Conservation (phyloP, 768 basidiomycete genomes). For the Boletus rubescentipes region DNA sequence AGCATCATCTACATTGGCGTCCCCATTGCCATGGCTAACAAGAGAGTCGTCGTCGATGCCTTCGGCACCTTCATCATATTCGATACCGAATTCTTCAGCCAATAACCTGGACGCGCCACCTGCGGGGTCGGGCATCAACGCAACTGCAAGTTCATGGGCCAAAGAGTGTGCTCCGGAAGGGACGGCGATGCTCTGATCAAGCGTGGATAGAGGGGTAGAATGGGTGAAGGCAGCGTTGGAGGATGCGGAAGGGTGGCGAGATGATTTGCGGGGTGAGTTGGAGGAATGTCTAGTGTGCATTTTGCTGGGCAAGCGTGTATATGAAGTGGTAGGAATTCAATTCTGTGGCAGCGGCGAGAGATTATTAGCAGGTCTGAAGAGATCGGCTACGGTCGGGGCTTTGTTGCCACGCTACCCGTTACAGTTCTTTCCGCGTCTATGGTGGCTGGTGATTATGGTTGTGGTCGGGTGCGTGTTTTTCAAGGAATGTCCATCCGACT, state of each 20-base stretch:
- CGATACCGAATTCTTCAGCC: slow-evolving; percentile 87
- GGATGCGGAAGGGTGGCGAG: slow-evolving; percentile 29
- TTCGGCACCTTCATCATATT: slow-evolving; percentile 85
- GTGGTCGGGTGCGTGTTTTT: slow-evolving; percentile 12
- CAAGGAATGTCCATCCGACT: slow-evolving; percentile 30
- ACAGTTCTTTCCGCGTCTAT: slow-evolving; percentile 4
- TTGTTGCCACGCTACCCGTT: slow-evolving; percentile 6
- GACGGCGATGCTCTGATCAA: slow-evolving; percentile 31
- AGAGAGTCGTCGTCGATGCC: slow-evolving; percentile 53
- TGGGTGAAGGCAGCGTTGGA: slow-evolving; percentile 20
- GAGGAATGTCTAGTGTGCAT: slow-evolving; percentile 31
- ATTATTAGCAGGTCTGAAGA: slow-evolving; percentile 9
- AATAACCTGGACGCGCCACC: slow-evolving; percentile 67
- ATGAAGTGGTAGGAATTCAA: slow-evolving; percentile 9
- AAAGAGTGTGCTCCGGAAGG: slow-evolving; percentile 55
- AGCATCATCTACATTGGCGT: slow-evolving; percentile 29
- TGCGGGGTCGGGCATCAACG: slow-evolving; percentile 84
- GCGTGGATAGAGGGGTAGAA: slow-evolving; percentile 30
- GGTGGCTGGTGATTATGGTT: neutral
- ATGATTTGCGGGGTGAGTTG: slow-evolving; percentile 28
- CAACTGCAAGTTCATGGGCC: slow-evolving; percentile 84
- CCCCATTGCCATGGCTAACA: slow-evolving; percentile 28
- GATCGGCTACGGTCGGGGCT: slow-evolving; percentile 6
- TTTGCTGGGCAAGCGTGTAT: slow-evolving; percentile 2
- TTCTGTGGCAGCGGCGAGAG: slow-evolving; percentile 12